Evolutionary conservation across 2,329 filamentous ascomycete genomes (phyloP), one percentile per base, ranked within the genome.

Genomic region (Graphilbum sp.): DNA sequence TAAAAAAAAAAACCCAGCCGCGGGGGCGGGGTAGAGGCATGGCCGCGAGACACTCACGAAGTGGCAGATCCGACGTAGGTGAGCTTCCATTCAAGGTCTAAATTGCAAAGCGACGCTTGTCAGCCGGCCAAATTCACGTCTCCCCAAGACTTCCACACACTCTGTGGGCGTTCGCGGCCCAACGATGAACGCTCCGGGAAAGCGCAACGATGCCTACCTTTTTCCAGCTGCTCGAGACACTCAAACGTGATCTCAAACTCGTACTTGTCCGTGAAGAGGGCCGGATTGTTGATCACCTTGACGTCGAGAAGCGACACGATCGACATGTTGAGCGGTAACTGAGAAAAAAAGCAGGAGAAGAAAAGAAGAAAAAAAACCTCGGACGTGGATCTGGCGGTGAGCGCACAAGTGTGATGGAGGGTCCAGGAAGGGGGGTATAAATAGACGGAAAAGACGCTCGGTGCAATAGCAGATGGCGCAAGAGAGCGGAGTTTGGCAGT

Each of bases 201-300:
- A 21, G 21, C 29, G 12, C 31, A 21, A n/a, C 32, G 15, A 29
- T 25, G 31, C 17, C 30, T 59, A 87, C 86, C 87, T 63, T 95
- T 95, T 57, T 93, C 83, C 30, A 98, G 72, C 49, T 80, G 75
- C 65, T 98, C 90, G 19, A 96, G 75, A 54, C 90, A 96, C 62
- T 98, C 90, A 46, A 98, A 98, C 16, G 90, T 98, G 58, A 98
- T 96, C 62, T 98, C 88, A 50, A 98, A 94, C 59, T 90, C 78
- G 59, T 98, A 98, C 39, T 85, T 77, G 57, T 88, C 82, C 51
- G 76, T 80, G 64, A 98, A 96, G 50, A 81, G 76, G 53, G 90
- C 87, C 53, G 90, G 90, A 66, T 98, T 98, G 73, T 98, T 96
- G 57, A 86, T 70, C 50, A 98, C 83, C 61, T 90, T 83, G 53